phyloP scores from a whole-genome alignment of 1,284 basidiomycete species.

The Cryptococcus jaspeensis region DNA sequence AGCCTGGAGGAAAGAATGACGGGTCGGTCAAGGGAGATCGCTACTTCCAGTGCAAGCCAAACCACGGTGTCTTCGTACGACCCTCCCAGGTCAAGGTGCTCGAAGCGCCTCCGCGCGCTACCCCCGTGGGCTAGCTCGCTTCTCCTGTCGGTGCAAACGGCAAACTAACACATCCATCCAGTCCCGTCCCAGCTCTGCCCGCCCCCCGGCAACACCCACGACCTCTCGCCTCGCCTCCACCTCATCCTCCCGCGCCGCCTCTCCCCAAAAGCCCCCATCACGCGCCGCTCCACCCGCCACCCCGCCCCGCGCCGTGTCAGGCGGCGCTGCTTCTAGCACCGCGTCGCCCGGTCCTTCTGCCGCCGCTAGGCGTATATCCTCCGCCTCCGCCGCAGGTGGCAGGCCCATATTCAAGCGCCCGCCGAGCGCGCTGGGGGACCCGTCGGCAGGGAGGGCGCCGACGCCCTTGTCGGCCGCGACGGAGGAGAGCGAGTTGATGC shows the following conservation, averaged over 20 bases:
- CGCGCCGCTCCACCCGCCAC: slow-evolving; percentile 9
- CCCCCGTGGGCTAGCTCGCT: slow-evolving; percentile 11
- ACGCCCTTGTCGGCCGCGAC: slow-evolving; percentile 5
- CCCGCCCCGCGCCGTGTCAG: slow-evolving; percentile 14
- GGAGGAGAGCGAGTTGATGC: slow-evolving; percentile 6
- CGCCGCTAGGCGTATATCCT: neutral
- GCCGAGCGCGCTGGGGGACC: slow-evolving; percentile 19
- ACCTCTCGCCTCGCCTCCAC: slow-evolving; percentile 15
- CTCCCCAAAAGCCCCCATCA: slow-evolving; percentile 19
- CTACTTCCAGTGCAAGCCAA: slow-evolving; percentile 80
- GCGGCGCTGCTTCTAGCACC: neutral
- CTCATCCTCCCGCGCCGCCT: slow-evolving; percentile 13
- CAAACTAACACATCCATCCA: slow-evolving; percentile 6
- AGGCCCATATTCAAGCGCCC: slow-evolving; percentile 20
- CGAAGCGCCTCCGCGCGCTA: slow-evolving; percentile 21
- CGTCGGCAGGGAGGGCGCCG: slow-evolving; percentile 6
- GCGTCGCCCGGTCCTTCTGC: slow-evolving; percentile 2
- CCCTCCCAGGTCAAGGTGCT: slow-evolving; percentile 77
- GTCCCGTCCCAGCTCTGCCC: slow-evolving; percentile 21
- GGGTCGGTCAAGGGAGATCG: slow-evolving; percentile 76
- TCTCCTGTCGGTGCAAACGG: too few species aligned
- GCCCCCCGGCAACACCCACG: slow-evolving; percentile 31
- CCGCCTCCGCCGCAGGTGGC: neutral
- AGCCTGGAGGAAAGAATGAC: slow-evolving; percentile 90
- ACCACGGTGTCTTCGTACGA: slow-evolving; percentile 86